Evolutionary conservation across 176 grass and related monocot genomes (phyloP), one percentile per base, ranked within the genome.

Genomic region (Urochloa ruziziensis): DNA sequence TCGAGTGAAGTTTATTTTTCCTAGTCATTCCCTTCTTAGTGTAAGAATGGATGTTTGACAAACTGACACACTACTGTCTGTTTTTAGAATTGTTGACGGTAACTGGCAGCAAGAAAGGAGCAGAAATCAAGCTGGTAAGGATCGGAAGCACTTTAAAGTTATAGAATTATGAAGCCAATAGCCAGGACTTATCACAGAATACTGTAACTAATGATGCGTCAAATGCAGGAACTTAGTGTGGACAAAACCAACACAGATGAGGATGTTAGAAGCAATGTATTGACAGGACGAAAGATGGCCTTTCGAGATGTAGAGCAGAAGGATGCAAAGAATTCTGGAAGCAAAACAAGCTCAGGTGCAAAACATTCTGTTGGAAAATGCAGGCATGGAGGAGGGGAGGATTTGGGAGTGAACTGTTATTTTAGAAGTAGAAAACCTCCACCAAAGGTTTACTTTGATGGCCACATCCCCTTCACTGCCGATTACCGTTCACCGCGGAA

Each of bases 291-390:
- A 77, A 83, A 70, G 42, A 71, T 80, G 30, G 63, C 52, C 46
- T 73, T 51, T 49, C 71, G 84, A 68, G 51, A 87, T 80, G 65
- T 52, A 64, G 60, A 79, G 79, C 60, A 56, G 58, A 64, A 78
- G 28, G 51, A 32, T 5, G 11, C 67, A 37, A 78, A 67, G 33
- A 68, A 75, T 85, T 74, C 37, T 30, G 37, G n/a, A 57, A 75
- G 82, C 28, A 82, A 74, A 59, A 48, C 65, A 69, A 81, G 82
- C 46, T 81, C 86, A 88, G 91, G 86, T 88, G 94, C 84, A 94
- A 94, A 91, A 49, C n/a, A 84, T 80, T 87, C 67, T 75, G 85
- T 44, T 81, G 86, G 86, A 84, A 92, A 88, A 86, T 92, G 83
- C 77, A 72, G 83, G 36, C 64, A 88, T 60, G 71, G 60, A 82